A percentile compares a stretch with the other conserved stretches of the same genome.
phyloP scores from a whole-genome alignment of 2,329 filamentous ascomycete genomes.

The Phoma sp. region DNA sequence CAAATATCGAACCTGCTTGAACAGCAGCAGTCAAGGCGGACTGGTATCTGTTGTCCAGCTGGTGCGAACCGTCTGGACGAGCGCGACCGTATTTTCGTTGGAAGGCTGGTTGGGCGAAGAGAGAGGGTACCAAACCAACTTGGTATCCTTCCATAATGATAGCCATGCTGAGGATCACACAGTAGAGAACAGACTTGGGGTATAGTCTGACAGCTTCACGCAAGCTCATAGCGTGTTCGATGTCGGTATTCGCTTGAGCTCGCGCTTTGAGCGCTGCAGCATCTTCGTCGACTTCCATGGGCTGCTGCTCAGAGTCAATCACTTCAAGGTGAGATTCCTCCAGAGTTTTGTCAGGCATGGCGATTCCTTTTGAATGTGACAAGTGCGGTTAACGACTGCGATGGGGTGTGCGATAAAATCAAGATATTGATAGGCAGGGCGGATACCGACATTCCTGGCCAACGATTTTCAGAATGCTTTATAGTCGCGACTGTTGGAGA shows the following conservation, averaged over 20 bases:
- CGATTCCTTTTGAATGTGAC: too few species aligned
- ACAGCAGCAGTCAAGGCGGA: conserved; percentile 51
- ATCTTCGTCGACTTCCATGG: background rate
- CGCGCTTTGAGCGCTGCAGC: background rate
- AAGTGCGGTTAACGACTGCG: too few species aligned
- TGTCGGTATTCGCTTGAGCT: conserved; percentile 5
- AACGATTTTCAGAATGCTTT: background rate
- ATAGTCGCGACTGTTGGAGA: background rate
- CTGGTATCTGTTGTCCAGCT: conserved; percentile 54
- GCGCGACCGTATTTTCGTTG: conserved; percentile 49
- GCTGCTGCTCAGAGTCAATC: background rate
- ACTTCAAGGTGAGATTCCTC: background rate
- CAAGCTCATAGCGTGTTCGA: conserved; percentile 48
- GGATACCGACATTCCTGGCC: too few species aligned
- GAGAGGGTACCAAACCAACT: conserved; percentile 77
- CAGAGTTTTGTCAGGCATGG: background rate
- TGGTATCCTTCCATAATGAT: conserved; percentile 92
- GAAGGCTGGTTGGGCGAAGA: conserved; percentile 62
- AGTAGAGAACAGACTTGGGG: conserved; percentile 82
- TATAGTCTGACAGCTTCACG: conserved; percentile 77
- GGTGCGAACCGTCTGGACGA: conserved; percentile 37
- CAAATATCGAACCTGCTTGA: conserved; percentile 49
- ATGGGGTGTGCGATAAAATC: too few species aligned
- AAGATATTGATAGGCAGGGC: too few species aligned
- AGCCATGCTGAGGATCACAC: conserved; percentile 79